These are phyloP conservation scores for Penicillium cosmopolitanum DNA, from an alignment of 495 filamentous ascomycete species.

Conservation along the genomic window DNA sequence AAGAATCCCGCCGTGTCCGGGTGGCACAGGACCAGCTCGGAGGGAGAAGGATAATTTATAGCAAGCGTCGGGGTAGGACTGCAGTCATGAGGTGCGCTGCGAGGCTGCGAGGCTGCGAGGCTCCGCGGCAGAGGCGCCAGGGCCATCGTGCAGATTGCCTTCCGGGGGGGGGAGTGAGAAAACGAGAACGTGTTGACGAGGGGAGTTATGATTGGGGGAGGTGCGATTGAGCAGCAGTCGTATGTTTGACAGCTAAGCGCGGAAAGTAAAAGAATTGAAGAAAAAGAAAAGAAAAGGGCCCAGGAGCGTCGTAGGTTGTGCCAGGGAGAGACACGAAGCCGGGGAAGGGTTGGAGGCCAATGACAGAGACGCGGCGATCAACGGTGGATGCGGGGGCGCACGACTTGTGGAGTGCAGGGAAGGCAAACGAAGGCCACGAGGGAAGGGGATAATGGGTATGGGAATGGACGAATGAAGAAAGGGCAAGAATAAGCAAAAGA, in stretches of 20 bases:
- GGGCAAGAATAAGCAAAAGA: background rate
- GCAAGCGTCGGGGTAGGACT: constrained; percentile 16
- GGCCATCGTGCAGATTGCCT: constrained; percentile 17
- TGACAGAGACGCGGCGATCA: constrained; percentile 25
- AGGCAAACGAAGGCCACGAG: background rate
- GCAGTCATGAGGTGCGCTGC: constrained; percentile 26
- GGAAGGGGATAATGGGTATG: background rate
- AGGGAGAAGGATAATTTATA: constrained; percentile 15
- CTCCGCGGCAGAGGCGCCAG: constrained; percentile 25
- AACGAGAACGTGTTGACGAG: constrained; percentile 19
- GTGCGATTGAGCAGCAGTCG: background rate
- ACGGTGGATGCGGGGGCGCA: constrained; percentile 15
- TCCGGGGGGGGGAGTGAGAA: constrained; percentile 5
- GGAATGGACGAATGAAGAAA: background rate
- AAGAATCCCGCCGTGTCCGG: constrained; percentile 22
- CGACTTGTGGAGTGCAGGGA: constrained; percentile 19
- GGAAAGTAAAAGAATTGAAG: constrained; percentile 22
- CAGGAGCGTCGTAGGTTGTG: constrained; percentile 4
- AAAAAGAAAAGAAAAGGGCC: constrained; percentile 21
- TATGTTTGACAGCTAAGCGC: constrained; percentile 28
- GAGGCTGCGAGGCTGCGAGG: constrained; percentile 29
- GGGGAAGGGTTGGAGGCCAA: constrained; percentile 20
- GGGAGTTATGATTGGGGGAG: constrained; percentile 23
- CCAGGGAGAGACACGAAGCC: constrained; percentile 21
- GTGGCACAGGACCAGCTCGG: constrained; percentile 22